Evolutionary conservation across 2,329 filamentous ascomycete genomes (phyloP).

Genomic region (Fusarium sp.): DNA sequence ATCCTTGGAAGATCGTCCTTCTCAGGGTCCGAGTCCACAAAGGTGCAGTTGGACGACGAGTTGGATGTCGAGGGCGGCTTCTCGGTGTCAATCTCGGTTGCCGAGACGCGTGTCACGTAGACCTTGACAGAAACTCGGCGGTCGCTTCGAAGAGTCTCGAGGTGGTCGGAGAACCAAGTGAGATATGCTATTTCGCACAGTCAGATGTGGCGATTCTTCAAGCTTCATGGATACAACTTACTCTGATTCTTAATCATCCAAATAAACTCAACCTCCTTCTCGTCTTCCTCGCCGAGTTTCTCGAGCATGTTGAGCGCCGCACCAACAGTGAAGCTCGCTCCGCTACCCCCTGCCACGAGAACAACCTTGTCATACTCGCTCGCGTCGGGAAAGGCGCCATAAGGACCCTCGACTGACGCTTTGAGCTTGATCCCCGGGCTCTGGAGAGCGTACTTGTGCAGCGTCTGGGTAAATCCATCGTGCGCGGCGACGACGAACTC

Average conservation of each 20-base stretch:
- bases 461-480: constrained; percentile 67
- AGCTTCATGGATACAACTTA: constrained; percentile 29
- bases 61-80: constrained; percentile 16
- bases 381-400: constrained; percentile 65
- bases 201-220: not conserved
- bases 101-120: constrained; percentile 48
- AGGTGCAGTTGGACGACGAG: constrained; percentile 14
- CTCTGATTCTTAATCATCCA: constrained; percentile 53
- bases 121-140: constrained; percentile 45
- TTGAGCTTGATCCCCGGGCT: constrained; percentile 61
- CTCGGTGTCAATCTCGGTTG: constrained; percentile 11
- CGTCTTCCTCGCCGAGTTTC: constrained; percentile 28
- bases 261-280: constrained; percentile 49
- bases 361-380: constrained; percentile 65
- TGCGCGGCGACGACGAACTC: constrained; percentile 69
- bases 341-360: constrained; percentile 70
- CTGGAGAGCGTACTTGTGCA: constrained; percentile 62
- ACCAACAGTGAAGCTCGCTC: constrained; percentile 65
- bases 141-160: constrained; percentile 46
- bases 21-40: constrained; percentile 12
- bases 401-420: constrained; percentile 68
- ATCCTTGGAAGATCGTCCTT: constrained; percentile 10
- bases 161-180: constrained; percentile 51
- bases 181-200: constrained; percentile 44
- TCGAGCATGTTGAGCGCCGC: constrained; percentile 51